Percentiles rank a stretch among this genome's conserved stretches.
These are phyloP conservation scores for Xylaria hypoxylon DNA, from an alignment of 2,329 filamentous ascomycete species.

Conservation along the genomic window DNA sequence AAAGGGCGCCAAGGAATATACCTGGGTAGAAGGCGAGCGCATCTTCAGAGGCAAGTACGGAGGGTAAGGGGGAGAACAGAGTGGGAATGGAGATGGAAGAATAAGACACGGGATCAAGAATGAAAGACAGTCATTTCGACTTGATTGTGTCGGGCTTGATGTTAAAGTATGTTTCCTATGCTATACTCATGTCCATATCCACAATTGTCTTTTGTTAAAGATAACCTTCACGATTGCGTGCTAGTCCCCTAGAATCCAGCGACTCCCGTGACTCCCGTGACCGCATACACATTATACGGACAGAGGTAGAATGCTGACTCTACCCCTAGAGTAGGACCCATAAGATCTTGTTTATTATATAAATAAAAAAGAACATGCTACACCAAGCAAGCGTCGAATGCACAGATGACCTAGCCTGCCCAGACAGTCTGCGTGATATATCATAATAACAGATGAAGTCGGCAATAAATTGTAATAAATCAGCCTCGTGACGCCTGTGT, in stretches of 20 bases:
- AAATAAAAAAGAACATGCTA: conserved; percentile 1
- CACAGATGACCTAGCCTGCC: conserved; percentile 1
- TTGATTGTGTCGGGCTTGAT: not conserved
- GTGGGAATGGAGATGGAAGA: not conserved
- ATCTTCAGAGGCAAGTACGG: not conserved
- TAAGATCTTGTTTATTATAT: no score
- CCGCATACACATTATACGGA: conserved; percentile 9
- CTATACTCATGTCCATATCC: conserved; percentile 12
- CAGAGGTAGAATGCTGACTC: not conserved
- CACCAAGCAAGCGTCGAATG: not conserved
- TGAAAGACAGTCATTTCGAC: not conserved
- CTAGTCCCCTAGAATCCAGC: not conserved
- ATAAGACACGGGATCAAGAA: not conserved
- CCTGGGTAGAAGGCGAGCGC: not conserved
- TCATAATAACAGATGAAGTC: not conserved
- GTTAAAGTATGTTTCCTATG: conserved; percentile 3
- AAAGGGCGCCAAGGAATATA: not conserved
- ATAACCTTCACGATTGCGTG: not conserved
- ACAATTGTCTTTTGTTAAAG: not conserved
- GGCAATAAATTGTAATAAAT: not conserved
- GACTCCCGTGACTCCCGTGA: not conserved
- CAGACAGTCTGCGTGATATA: not conserved
- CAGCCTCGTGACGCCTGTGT: conserved; percentile 2
- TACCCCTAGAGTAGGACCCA: not conserved
- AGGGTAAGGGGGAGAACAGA: not conserved